phyloP scores from a whole-genome alignment of 1,284 basidiomycete genomes.

The Bjerkandera adusta region DNA sequence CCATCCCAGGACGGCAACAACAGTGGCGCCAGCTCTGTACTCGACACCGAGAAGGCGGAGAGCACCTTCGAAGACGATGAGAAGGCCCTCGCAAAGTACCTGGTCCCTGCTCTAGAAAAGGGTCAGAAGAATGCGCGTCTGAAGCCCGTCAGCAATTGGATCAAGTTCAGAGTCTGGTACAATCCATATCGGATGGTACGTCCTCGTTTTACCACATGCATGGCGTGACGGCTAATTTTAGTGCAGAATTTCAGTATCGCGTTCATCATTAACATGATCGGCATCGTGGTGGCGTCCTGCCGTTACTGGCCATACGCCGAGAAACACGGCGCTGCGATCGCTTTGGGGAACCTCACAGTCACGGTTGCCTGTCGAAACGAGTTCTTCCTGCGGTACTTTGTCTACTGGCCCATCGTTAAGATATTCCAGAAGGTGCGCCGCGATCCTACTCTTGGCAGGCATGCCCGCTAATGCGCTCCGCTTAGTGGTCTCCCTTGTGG shows the following conservation, averaged over 20 bases:
- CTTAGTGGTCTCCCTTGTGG: constrained; percentile 2
- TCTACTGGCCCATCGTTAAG: constrained; percentile 49
- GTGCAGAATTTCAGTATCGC: neutral
- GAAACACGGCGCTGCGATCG: constrained; percentile 49
- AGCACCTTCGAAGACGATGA: neutral
- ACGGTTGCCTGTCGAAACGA: constrained; percentile 37
- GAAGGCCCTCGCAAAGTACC: constrained; percentile 3
- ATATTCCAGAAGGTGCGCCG: constrained; percentile 27
- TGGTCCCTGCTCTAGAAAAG: constrained; percentile 7
- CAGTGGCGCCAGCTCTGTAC: neutral
- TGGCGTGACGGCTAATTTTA: neutral
- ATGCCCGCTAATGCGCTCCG: neutral
- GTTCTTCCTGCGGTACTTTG: constrained; percentile 46
- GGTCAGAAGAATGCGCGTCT: constrained; percentile 5
- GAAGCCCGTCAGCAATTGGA: constrained; percentile 4
- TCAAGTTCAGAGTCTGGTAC: constrained; percentile 7
- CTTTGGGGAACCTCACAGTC: constrained; percentile 41
- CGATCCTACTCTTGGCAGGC: neutral
- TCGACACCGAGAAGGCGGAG: constrained; percentile 9
- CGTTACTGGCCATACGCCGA: constrained; percentile 48
- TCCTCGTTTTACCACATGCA: neutral
- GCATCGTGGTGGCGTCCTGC: neutral
- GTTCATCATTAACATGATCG: constrained; percentile 1
- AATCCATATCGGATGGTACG: constrained; percentile 10
- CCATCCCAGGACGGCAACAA: constrained; percentile 1